Percentiles rank a stretch among this genome's conserved stretches.
phyloP scores from a whole-genome alignment of 139 green algal species.

The Mesotaenium endlicherianum region DNA sequence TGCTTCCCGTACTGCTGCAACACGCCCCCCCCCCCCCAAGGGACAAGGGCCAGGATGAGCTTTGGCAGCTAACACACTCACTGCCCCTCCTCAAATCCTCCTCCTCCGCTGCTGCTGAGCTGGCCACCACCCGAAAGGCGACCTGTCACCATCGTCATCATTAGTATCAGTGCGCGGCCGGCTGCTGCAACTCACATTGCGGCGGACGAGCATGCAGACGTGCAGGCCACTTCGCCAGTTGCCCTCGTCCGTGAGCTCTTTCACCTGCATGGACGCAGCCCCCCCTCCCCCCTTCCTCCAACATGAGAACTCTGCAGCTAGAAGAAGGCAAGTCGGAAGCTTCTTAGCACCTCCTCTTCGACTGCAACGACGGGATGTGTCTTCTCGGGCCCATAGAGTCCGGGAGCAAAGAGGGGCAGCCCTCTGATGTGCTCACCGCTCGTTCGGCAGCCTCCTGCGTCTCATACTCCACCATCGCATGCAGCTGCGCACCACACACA shows the following conservation, averaged over 20 bases:
- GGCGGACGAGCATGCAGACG: constrained; percentile 31
- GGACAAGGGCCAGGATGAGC: too few species aligned
- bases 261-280: background rate
- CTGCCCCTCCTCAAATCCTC: too few species aligned
- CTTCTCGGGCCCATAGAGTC: too few species aligned
- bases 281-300: background rate
- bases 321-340: too few species aligned
- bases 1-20: too few species aligned
- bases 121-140: background rate
- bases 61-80: too few species aligned
- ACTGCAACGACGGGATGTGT: too few species aligned
- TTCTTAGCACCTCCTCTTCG: too few species aligned
- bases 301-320: background rate
- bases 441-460: constrained; percentile 23
- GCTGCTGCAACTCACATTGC: too few species aligned
- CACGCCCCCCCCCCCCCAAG: background rate
- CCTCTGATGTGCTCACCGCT: constrained; percentile 1
- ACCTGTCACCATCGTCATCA: background rate
- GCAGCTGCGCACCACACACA: constrained; percentile 11
- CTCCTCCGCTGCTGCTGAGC: too few species aligned
- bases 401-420: too few species aligned
- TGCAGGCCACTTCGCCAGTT: constrained; percentile 43
- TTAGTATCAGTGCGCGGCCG: too few species aligned
- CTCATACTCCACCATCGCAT: constrained; percentile 44
- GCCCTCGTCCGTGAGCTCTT: constrained; percentile 27